Base-by-base conservation (phyloP, 1,139 yeast species). In the Debaryomycetaceae sp. region DNA sequence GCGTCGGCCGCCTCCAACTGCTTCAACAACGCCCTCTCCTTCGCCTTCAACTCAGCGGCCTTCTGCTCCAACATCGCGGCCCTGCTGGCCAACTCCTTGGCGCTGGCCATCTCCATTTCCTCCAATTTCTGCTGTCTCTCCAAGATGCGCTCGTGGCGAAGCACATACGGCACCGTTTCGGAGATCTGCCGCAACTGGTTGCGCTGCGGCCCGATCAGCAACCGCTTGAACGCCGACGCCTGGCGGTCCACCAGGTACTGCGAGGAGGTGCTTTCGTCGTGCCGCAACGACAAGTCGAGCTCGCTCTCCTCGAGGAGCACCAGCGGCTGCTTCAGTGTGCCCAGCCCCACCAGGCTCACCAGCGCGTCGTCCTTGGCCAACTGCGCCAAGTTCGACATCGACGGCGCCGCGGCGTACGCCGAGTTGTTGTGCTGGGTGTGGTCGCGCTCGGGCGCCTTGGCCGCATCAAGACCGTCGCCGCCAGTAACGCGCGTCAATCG, bases 101-200 rank as follows among this genome's bases (percentile, higher is more conserved):
- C 91, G 40, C 84, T 75, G 38, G 80, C 81, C 53, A 80, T 78
- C 51, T 83, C 93, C 60, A 83, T 60, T 46, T 83, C 86, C 49
- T 83, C 89, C 38, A 83, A 61, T 56, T 80, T 82, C 37, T 78
- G 84, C 49, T 83, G 89, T 53, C 84, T 78, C 36, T 82, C 82
- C 43, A 78, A 60, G 34, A 82, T 71, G 39, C 83, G 70, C 52
- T 83, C 91, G 51, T 83, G 91, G 50, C 84, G 73, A 41, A 83
- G 62, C 22, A 82, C 83, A 44, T 83, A 83, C 20, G 93, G 93
- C 18, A 83, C 85, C 2, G 91, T 83, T 49, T 82, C 91, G 22
- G 88, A 78, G 34, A 83, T 77, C 51, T 78, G 83, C 51, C 93
- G 71, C 43, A 83, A 63, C 54, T 81, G 84, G 44, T 69, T 70